Percentiles rank a stretch among this genome's conserved stretches.
These are phyloP conservation scores for Lupinus albus DNA, from an alignment of 306 rosid species.

Conservation along the genomic window DNA sequence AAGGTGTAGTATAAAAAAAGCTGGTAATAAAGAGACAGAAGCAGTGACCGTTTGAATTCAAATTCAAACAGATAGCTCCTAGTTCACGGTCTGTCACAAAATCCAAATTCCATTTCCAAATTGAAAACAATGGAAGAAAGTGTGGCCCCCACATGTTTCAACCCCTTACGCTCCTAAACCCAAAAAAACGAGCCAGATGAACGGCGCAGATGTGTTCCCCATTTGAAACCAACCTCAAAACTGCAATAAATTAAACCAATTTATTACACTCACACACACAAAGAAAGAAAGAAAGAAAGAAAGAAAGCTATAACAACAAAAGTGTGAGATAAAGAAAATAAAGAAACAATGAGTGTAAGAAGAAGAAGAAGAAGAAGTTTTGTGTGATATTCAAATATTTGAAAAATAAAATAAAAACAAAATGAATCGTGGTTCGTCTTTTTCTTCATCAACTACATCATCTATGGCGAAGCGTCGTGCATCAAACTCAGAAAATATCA, in stretches of 20 bases:
- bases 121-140: conserved; percentile 11
- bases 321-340: not conserved
- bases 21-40: conserved; percentile 48
- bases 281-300: conserved; percentile 3
- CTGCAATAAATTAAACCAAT: conserved; percentile 35
- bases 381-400: not conserved
- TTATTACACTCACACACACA: conserved; percentile 46
- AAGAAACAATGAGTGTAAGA: no score
- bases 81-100: not conserved
- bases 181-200: conserved; percentile 51
- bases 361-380: not conserved
- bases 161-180: conserved; percentile 60
- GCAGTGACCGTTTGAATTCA: conserved; percentile 79
- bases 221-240: conserved; percentile 59
- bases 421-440: conserved; percentile 78
- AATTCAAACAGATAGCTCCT: conserved; percentile 43
- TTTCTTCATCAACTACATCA: conserved; percentile 73
- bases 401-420: no score
- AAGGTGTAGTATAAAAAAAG: no score
- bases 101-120: not conserved
- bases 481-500: conserved; percentile 49
- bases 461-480: conserved; percentile 80
- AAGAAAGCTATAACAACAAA: not conserved
- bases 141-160: conserved; percentile 59
- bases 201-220: conserved; percentile 57